A percentile compares a stretch with the other conserved stretches of the same genome.
Conservation (phyloP, 2,329 filamentous ascomycete genomes). For the Fonsecaea pedrosoi region DNA sequence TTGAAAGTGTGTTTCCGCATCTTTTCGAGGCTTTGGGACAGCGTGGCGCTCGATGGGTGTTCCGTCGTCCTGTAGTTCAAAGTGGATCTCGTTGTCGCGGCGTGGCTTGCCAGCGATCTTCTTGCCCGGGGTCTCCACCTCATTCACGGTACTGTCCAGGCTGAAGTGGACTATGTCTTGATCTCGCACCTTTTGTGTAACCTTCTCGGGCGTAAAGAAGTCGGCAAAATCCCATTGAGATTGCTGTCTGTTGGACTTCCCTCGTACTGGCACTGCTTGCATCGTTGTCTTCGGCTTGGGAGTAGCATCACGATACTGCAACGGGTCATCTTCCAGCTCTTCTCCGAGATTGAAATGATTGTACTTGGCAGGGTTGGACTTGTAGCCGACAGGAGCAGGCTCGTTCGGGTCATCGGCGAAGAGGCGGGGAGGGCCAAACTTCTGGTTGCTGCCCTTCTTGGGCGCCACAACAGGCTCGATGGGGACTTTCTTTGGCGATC, state of each 20-base stretch:
- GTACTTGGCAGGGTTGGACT: constrained; percentile 79
- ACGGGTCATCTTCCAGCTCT: constrained; percentile 42
- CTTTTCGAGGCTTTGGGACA: constrained; percentile 68
- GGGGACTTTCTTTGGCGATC: constrained; percentile 39
- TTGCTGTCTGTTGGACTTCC: constrained; percentile 54
- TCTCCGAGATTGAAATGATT: constrained; percentile 82
- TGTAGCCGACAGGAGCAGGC: constrained; percentile 54
- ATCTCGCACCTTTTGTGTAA: constrained; percentile 65
- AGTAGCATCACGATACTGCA: constrained; percentile 38
- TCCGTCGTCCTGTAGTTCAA: constrained; percentile 77
- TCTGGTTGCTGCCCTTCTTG: constrained; percentile 56
- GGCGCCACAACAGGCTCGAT: constrained; percentile 46
- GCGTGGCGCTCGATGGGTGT: constrained; percentile 37
- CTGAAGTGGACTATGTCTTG: constrained; percentile 76
- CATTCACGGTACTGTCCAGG: constrained; percentile 73
- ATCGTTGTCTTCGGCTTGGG: constrained; percentile 38
- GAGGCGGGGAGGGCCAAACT: constrained; percentile 61
- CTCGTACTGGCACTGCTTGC: constrained; percentile 27
- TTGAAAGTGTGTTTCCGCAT: constrained; percentile 83
- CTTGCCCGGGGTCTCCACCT: constrained; percentile 44
- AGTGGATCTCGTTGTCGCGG: constrained; percentile 81
- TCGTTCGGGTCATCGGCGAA: constrained; percentile 62
- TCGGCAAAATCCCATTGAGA: constrained; percentile 89
- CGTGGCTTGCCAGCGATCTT: constrained; percentile 62
- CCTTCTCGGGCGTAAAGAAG: constrained; percentile 82